Conservation (phyloP, 148 eudicot genomes). For the Persicaria tinctoria region DNA sequence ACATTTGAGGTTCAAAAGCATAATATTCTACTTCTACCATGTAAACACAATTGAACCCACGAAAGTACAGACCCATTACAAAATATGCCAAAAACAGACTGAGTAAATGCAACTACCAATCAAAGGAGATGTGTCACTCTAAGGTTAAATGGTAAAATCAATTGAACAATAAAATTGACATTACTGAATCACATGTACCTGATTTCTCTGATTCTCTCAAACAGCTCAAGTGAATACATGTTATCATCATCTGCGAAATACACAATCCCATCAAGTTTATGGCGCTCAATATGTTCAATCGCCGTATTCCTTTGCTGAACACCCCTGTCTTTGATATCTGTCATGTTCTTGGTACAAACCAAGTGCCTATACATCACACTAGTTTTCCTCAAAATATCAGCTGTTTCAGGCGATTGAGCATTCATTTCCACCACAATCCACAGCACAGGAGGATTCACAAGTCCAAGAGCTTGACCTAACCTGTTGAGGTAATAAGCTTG, state of each 20-base stretch:
- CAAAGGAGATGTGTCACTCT: neutral
- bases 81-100: neutral
- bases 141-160: neutral
- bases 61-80: neutral
- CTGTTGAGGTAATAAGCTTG: slow-evolving; percentile 75
- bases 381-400: slow-evolving; percentile 55
- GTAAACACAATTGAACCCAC: neutral
- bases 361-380: slow-evolving; percentile 88
- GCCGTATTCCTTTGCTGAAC: slow-evolving; percentile 89
- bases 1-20: neutral
- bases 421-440: slow-evolving; percentile 95
- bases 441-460: slow-evolving; percentile 63
- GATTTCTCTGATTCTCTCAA: slow-evolving; percentile 62
- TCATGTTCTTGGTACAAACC: slow-evolving; percentile 56
- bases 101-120: neutral
- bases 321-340: slow-evolving; percentile 76
- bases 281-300: slow-evolving; percentile 75
- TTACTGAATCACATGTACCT: slow-evolving; percentile 32
- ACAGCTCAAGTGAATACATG: slow-evolving; percentile 70
- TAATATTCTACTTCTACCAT: neutral
- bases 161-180: slow-evolving; percentile 1
- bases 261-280: slow-evolving; percentile 87
- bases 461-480: slow-evolving; percentile 65
- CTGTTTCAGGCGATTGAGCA: slow-evolving; percentile 60
- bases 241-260: slow-evolving; percentile 98